A percentile compares a stretch with the other conserved stretches of the same genome.
Conservation (phyloP, 2,329 filamentous ascomycete species). For the Fusarium nurragi region DNA sequence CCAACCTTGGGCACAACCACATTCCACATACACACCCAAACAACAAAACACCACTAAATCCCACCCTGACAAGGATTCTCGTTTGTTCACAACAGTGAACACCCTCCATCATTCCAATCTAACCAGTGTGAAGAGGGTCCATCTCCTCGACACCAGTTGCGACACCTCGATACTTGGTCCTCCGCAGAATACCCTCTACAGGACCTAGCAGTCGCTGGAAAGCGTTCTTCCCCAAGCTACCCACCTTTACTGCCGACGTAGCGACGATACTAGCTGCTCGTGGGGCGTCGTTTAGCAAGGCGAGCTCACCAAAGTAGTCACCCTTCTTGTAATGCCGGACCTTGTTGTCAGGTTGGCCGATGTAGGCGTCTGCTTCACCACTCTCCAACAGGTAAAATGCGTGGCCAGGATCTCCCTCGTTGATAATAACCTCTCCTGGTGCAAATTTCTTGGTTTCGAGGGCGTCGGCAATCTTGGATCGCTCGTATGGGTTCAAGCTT, state of each 20-base stretch:
- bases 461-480: slow-evolving; percentile 96
- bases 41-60: slow-evolving; percentile 12
- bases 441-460: slow-evolving; percentile 90
- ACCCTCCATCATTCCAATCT: slow-evolving; percentile 7
- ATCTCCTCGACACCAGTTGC: slow-evolving; percentile 72
- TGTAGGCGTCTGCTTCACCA: slow-evolving; percentile 88
- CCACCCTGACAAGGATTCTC: slow-evolving; percentile 4
- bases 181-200: slow-evolving; percentile 92
- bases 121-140: slow-evolving; percentile 67
- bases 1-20: slow-evolving; percentile 23
- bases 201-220: slow-evolving; percentile 94
- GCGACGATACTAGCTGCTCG: slow-evolving; percentile 89
- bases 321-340: slow-evolving; percentile 89
- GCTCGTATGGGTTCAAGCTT: slow-evolving; percentile 88
- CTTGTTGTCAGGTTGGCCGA: slow-evolving; percentile 72
- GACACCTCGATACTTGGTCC: slow-evolving; percentile 71
- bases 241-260: slow-evolving; percentile 89
- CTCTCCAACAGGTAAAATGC: slow-evolving; percentile 91
- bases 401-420: slow-evolving; percentile 89
- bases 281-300: slow-evolving; percentile 90
- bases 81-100: slow-evolving; percentile 1
- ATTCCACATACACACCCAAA: slow-evolving; percentile 16
- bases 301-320: slow-evolving; percentile 97
- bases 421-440: slow-evolving; percentile 83
- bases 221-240: slow-evolving; percentile 89